Conservation (phyloP, 2,329 filamentous ascomycete genomes). For the Diaporthe humulicola region DNA sequence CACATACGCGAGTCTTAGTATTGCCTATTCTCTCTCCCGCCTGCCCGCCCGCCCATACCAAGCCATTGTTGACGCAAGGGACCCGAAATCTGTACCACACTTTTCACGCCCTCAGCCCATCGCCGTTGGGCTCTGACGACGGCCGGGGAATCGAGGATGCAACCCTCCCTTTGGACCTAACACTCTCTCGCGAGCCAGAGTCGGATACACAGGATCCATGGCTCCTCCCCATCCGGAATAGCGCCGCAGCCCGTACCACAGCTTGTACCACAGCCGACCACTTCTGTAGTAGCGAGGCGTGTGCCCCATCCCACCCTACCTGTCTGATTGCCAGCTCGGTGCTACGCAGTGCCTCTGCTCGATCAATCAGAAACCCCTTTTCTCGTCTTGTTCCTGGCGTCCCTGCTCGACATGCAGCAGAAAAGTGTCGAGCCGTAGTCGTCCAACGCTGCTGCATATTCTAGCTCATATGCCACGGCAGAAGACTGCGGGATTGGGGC, state of each 20-base stretch:
- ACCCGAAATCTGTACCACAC: slow-evolving; percentile 27
- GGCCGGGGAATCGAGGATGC: slow-evolving; percentile 29
- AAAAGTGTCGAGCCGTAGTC: background rate
- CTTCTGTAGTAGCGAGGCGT: slow-evolving; percentile 12
- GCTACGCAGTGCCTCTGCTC: slow-evolving; percentile 17
- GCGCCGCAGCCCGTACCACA: slow-evolving; percentile 4
- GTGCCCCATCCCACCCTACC: slow-evolving; percentile 27
- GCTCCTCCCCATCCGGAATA: background rate
- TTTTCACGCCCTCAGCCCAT: slow-evolving; percentile 4
- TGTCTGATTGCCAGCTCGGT: slow-evolving; percentile 20
- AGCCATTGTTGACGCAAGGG: slow-evolving; percentile 29
- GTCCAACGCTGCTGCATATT: slow-evolving; percentile 26
- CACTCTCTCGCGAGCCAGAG: slow-evolving; percentile 8
- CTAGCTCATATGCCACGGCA: slow-evolving; percentile 27
- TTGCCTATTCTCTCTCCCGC: background rate
- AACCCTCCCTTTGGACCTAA: slow-evolving; percentile 22
- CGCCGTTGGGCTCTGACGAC: slow-evolving; percentile 14
- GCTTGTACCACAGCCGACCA: background rate
- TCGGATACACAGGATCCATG: background rate
- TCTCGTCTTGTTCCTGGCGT: slow-evolving; percentile 21
- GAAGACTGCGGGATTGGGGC: background rate
- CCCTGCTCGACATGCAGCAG: slow-evolving; percentile 27
- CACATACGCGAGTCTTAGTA: background rate
- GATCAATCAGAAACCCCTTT: slow-evolving; percentile 28
- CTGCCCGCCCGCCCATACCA: background rate